Conservation (phyloP, 2,329 filamentous ascomycete genomes). For the Fusarium sp. region DNA sequence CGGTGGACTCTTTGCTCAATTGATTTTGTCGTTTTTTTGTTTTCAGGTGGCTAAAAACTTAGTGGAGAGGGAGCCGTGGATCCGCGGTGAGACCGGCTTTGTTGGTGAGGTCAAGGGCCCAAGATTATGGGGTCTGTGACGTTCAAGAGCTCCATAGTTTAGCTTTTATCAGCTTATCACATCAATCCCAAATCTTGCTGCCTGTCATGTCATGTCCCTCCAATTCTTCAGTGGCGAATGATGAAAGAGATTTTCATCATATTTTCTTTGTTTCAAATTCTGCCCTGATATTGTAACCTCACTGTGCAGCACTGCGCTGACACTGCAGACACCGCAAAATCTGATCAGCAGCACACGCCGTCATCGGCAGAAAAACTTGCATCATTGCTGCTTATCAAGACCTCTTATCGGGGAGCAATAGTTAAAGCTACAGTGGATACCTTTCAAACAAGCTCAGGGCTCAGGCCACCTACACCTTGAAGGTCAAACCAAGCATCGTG, state of each 20-base stretch:
- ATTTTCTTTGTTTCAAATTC: not conserved
- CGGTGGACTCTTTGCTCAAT: constrained; percentile 17
- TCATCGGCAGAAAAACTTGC: constrained; percentile 14
- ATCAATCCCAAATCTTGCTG: constrained; percentile 21
- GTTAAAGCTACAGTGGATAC: constrained; percentile 25
- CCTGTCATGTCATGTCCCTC: constrained; percentile 5
- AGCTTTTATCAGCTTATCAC: constrained; percentile 29
- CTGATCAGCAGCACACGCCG: constrained; percentile 11
- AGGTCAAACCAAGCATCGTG: constrained; percentile 19
- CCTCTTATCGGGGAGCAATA: constrained; percentile 8
- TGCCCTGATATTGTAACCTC: constrained; percentile 2
- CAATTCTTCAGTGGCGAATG: constrained; percentile 18
- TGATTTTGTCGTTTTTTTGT: not conserved
- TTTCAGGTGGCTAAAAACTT: constrained; percentile 25
- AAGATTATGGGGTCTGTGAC: constrained; percentile 28
- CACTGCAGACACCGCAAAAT: not conserved
- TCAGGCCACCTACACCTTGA: constrained; percentile 16
- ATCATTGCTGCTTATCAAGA: constrained; percentile 9
- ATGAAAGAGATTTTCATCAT: constrained; percentile 26
- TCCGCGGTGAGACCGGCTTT: constrained; percentile 13
- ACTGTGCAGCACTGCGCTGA: not conserved
- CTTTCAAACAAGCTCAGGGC: constrained; percentile 11
- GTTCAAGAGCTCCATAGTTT: constrained; percentile 23
- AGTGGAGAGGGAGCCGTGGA: constrained; percentile 12
- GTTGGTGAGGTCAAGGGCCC: constrained; percentile 5